Base-by-base conservation (phyloP, 345 rosid genomes). In the Populus euphratica region DNA sequence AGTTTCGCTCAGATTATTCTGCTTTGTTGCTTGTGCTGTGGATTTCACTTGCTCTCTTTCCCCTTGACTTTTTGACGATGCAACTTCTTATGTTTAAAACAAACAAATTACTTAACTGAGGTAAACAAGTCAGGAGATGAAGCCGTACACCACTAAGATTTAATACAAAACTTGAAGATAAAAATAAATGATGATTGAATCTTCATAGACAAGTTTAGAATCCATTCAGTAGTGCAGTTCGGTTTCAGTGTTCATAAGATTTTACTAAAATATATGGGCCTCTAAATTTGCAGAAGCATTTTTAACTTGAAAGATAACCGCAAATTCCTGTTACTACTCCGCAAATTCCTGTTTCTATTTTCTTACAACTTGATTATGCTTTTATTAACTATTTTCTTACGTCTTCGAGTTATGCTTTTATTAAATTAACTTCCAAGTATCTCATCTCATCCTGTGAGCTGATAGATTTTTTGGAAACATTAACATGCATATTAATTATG, bases 401-500 rank as follows among this genome's bases (percentile, higher is more conserved):
- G 13, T 7, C 63, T 21, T 14, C 6, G 20, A 11, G 8, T 16
- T 39, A 12, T 44, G 31, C 39, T 68, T 23, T 20, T 25, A 2
- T 18, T 21, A 56, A 7, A 14, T 21, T 54, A 17, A 64, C 54
- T 33, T 54, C 1, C 25, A 69, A 25, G 25, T 39, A 1, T 39
- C 36, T 20, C 11, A 5, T 56, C 5, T 12, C 14, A 43, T 31
- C 43, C 9, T 23, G 8, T 39, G 27, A 54, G 66, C 31, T 43
- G 14, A 36, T 38, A 59, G 61, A 69, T 70, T 4, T 61, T 43
- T 12, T 52, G 23, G 36, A 29, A 65, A 52, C 23, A 18, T 2
- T 67, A 6, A 50, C 50, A 23, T 27, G 11, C 20, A 25, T 76
- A 16, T 18, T 36, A 14, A 21, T 54, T 49, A 50, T 81, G 93